phyloP scores from a whole-genome alignment of 176 grass and related monocot genomes.

The Puccinellia tenuiflora region DNA sequence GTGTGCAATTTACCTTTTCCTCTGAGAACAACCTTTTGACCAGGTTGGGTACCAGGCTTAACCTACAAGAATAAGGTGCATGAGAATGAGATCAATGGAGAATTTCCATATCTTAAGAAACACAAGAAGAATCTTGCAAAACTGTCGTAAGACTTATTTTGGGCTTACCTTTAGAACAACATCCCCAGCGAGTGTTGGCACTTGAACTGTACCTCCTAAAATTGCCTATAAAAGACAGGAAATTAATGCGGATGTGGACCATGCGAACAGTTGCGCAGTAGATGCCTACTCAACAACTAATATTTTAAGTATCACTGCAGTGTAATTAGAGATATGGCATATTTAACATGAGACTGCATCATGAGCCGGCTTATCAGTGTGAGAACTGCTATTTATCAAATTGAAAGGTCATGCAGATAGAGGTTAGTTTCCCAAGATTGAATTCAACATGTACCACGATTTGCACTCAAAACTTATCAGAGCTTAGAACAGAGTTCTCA shows the following conservation, averaged over 20 bases:
- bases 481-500: not conserved
- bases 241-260: not conserved
- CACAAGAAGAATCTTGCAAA: not conserved
- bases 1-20: constrained; percentile 71
- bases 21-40: constrained; percentile 95
- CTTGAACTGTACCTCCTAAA: constrained; percentile 89
- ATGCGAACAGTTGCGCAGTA: not conserved
- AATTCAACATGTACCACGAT: not conserved
- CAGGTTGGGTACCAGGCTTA: constrained; percentile 86
- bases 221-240: constrained; percentile 55
- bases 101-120: not conserved
- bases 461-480: not conserved
- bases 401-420: not conserved
- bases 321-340: not conserved
- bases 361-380: not conserved
- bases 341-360: not conserved
- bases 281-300: not conserved
- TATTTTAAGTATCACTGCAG: not conserved
- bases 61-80: constrained; percentile 47
- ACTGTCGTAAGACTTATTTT: not conserved
- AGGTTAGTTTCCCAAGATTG: not conserved
- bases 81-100: not conserved
- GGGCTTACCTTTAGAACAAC: constrained; percentile 83
- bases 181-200: constrained; percentile 89
- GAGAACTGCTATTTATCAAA: not conserved